Evolutionary conservation across 2,329 filamentous ascomycete species (phyloP), one percentile per base, ranked within the genome.

Genomic region (Talaromyces sp.): DNA sequence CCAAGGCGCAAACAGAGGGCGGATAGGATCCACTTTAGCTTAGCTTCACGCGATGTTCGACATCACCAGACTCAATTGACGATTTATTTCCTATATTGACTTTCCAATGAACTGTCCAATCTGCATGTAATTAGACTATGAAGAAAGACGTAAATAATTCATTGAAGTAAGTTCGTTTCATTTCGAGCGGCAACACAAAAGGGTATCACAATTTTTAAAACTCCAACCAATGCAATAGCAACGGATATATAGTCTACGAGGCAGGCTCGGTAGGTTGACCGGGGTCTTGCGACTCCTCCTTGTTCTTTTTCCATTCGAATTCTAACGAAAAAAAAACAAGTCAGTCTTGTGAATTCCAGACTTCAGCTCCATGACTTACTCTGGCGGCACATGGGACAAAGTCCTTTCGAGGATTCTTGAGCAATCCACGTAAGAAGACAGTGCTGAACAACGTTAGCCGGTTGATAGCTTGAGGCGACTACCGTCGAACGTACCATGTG

Each of bases 311-410:
- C 82, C 82, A 84, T 72, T 84, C 82, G 66, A 85, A 85, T 75
- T 84, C 83, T 85, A 70, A 25, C 47, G 9, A 22, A 13, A 63
- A 41, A 15, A 19, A 13, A 63, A 41, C 13, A 63, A n/a, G 17
- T 73, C 67, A 70, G 70, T 70, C 64, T 67, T 61, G 35, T 61
- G 22, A 9, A 39, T 62, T 15, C 17, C 6, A 25, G 33, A 33
- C 3, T n/a, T n/a, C 22, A 11, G 1, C 2, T 13, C 19, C 27
- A 43, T 3, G 11, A 74, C 84, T 71, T 85, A 95, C 92, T 92
- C 79, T 98, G 95, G 70, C 95, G 87, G 76, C 95, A 99, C 95
- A 99, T 98, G 33, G 95, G 95, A 76, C 95, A 99, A 69, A 97
- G 90, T 25, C 94, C 94, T 72, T 93, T 94, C 33, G 93, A 91